phyloP scores from a whole-genome alignment of 2,329 filamentous ascomycete species.

The Paecilomyces fulvus region DNA sequence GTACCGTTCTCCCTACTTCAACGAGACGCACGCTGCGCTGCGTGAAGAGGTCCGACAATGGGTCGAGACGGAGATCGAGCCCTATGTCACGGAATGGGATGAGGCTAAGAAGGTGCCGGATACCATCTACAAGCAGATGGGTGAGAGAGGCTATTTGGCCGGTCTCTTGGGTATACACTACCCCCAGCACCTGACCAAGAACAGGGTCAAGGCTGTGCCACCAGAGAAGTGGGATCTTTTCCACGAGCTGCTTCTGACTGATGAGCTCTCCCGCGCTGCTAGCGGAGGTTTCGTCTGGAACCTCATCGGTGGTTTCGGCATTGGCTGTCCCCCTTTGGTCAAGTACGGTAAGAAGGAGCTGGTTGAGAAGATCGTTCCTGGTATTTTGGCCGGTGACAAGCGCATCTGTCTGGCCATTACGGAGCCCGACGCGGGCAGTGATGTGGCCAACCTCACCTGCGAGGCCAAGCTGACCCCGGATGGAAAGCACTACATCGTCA shows the following conservation, averaged over 20 bases:
- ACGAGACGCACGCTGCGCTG: conserved; percentile 84
- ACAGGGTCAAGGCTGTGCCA: conserved; percentile 66
- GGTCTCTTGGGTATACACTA: conserved; percentile 76
- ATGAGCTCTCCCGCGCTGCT: conserved; percentile 81
- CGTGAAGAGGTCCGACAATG: conserved; percentile 86
- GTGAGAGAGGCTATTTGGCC: conserved; percentile 81
- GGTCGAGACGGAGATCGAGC: conserved; percentile 83
- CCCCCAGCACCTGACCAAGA: conserved; percentile 63
- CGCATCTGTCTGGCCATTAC: conserved; percentile 96
- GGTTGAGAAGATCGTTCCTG: conserved; percentile 79
- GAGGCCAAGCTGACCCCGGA: conserved; percentile 92
- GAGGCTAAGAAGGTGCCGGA: conserved; percentile 85
- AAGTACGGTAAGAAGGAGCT: conserved; percentile 84
- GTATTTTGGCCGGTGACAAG: conserved; percentile 85
- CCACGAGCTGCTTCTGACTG: conserved; percentile 92
- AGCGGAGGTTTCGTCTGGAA: conserved; percentile 97
- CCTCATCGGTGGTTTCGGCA: conserved; percentile 90
- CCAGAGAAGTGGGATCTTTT: conserved; percentile 95
- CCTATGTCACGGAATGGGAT: conserved; percentile 91
- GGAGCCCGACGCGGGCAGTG: conserved; percentile 87
- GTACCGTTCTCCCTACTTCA: conserved; percentile 96
- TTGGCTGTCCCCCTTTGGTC: conserved; percentile 82
- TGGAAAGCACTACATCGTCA: conserved; percentile 98
- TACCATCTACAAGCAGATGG: conserved; percentile 91
- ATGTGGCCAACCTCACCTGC: conserved; percentile 91